phyloP scores from a whole-genome alignment of 2,329 filamentous ascomycete species.

The Penicillium verrucosum region DNA sequence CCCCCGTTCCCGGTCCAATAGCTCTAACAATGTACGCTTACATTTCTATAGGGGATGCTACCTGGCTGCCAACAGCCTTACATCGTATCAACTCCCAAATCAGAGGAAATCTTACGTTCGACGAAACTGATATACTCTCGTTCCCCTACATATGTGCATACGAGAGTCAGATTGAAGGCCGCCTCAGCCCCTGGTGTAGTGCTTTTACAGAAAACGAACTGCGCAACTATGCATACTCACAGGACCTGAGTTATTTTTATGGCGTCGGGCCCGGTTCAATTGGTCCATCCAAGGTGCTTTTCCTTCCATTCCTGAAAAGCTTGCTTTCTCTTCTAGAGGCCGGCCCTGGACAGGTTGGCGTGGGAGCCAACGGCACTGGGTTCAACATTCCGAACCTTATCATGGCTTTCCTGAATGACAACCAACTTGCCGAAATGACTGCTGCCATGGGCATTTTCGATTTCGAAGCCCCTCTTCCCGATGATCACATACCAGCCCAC shows the following conservation, averaged over 20 bases:
- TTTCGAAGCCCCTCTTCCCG: constrained; percentile 49
- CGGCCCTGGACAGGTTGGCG: constrained; percentile 52
- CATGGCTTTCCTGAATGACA: constrained; percentile 63
- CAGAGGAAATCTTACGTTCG: constrained; percentile 53
- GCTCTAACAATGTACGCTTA: neutral
- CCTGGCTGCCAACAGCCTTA: constrained; percentile 13
- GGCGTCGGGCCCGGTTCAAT: constrained; percentile 56
- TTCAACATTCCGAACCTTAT: constrained; percentile 55
- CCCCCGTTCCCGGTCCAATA: neutral
- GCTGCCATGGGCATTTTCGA: constrained; percentile 62
- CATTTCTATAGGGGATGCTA: constrained; percentile 12
- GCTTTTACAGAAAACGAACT: constrained; percentile 62
- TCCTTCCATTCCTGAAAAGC: constrained; percentile 59
- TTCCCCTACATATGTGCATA: constrained; percentile 71
- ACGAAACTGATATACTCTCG: constrained; percentile 52
- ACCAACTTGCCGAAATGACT: constrained; percentile 61
- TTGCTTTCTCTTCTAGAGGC: constrained; percentile 53
- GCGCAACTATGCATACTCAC: constrained; percentile 62
- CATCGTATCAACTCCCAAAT: constrained; percentile 55
- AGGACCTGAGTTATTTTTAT: constrained; percentile 68
- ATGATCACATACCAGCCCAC: constrained; percentile 46
- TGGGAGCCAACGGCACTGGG: constrained; percentile 26
- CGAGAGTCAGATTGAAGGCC: constrained; percentile 64
- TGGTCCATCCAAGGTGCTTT: constrained; percentile 51
- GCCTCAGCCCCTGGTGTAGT: constrained; percentile 60